phyloP scores from a whole-genome alignment of 768 basidiomycete genomes.

The Harrya chromipes region DNA sequence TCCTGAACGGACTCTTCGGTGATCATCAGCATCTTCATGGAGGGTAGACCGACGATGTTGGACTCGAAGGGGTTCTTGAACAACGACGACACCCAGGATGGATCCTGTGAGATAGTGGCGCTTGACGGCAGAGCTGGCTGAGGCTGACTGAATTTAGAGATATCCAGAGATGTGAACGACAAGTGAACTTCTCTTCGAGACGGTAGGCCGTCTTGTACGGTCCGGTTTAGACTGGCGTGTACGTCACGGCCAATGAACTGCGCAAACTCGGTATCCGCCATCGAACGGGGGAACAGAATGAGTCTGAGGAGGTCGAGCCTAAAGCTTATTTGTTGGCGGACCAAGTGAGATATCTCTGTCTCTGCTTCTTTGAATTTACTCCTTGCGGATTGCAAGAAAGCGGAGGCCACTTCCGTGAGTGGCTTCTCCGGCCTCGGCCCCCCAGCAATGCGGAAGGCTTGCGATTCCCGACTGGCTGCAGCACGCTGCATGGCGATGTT shows the following conservation, averaged over 20 bases:
- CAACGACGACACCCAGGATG: slow-evolving; percentile 58
- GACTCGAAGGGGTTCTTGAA: slow-evolving; percentile 64
- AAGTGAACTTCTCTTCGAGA: slow-evolving; percentile 64
- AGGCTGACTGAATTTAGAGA: slow-evolving; percentile 68
- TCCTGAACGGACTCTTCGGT: slow-evolving; percentile 58
- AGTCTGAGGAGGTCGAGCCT: slow-evolving; percentile 62
- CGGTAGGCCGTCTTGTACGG: slow-evolving; percentile 48
- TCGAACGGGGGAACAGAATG: slow-evolving; percentile 74
- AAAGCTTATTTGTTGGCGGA: slow-evolving; percentile 74
- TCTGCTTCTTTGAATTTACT: slow-evolving; percentile 70
- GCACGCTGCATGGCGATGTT: slow-evolving; percentile 71
- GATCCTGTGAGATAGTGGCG: slow-evolving; percentile 39
- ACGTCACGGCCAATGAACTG: slow-evolving; percentile 69
- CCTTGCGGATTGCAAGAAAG: slow-evolving; percentile 74
- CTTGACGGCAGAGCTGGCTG: slow-evolving; percentile 45
- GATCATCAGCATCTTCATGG: slow-evolving; percentile 79
- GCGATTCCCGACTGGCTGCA: slow-evolving; percentile 77
- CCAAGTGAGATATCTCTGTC: slow-evolving; percentile 52
- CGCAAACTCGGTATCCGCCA: slow-evolving; percentile 75
- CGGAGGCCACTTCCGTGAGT: slow-evolving; percentile 80
- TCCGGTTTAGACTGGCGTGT: slow-evolving; percentile 65
- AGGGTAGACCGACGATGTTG: slow-evolving; percentile 75
- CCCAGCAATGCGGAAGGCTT: slow-evolving; percentile 70
- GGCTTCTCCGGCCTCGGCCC: slow-evolving; percentile 75
- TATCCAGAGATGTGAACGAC: slow-evolving; percentile 72